Conservation (phyloP, 306 rosid species). For the Cicer cuneatum region DNA sequence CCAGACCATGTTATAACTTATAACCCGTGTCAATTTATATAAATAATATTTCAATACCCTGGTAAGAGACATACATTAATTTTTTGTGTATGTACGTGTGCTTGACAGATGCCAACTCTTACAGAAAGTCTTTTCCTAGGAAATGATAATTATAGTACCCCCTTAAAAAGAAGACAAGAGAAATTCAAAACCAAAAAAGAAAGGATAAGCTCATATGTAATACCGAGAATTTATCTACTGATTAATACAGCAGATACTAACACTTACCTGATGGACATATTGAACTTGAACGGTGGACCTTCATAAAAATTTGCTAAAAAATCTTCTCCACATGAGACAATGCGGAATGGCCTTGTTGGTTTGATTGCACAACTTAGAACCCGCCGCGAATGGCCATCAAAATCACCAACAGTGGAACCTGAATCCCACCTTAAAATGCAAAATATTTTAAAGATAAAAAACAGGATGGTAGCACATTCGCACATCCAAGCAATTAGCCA, state of each 20-base stretch:
- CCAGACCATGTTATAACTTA: slow-evolving; percentile 6
- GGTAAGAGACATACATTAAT: neutral
- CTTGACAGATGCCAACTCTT: neutral
- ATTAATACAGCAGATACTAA: slow-evolving; percentile 23
- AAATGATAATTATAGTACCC: slow-evolving; percentile 22
- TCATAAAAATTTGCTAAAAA: slow-evolving; percentile 88
- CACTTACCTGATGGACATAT: slow-evolving; percentile 75
- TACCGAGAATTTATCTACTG: neutral
- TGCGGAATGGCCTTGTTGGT: slow-evolving; percentile 95
- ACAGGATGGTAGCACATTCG: slow-evolving; percentile 17
- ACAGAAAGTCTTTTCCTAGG: slow-evolving; percentile 11
- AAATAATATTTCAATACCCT: neutral
- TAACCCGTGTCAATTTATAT: slow-evolving; percentile 10
- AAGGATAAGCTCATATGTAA: slow-evolving; percentile 13
- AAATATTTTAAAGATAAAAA: slow-evolving; percentile 22
- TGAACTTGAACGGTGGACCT: slow-evolving; percentile 96
- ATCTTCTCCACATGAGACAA: slow-evolving; percentile 94
- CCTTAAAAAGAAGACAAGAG: slow-evolving; percentile 1
- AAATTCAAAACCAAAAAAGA: slow-evolving; percentile 8
- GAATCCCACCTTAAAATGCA: slow-evolving; percentile 86
- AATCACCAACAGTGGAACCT: slow-evolving; percentile 92
- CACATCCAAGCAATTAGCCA: slow-evolving; percentile 4
- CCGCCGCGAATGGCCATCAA: slow-evolving; percentile 95
- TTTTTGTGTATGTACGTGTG: neutral
- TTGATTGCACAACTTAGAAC: slow-evolving; percentile 87